phyloP scores from a whole-genome alignment of 1,284 basidiomycete genomes.

The Austroboletus novae-zelandiae region DNA sequence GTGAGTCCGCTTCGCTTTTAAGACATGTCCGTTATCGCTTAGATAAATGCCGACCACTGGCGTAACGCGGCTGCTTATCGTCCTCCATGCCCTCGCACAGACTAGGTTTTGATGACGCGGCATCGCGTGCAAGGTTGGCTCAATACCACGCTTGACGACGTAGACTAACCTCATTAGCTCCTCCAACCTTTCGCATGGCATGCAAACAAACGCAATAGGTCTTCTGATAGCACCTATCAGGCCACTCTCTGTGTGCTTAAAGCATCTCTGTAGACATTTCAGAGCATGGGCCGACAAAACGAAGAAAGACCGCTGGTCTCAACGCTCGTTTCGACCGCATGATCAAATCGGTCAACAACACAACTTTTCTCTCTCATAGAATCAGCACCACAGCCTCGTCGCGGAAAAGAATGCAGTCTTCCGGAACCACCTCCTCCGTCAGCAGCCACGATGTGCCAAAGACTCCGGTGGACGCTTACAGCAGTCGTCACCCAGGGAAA shows the following conservation, averaged over 20 bases:
- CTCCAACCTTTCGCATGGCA: constrained; percentile 2
- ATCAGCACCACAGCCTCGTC: constrained; percentile 18
- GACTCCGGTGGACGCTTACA: constrained; percentile 45
- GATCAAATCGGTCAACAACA: constrained; percentile 53
- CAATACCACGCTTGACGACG: neutral
- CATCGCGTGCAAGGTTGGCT: constrained; percentile 22
- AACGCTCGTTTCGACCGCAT: constrained; percentile 65
- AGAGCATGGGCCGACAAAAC: constrained; percentile 34
- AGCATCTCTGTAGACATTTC: constrained; percentile 7
- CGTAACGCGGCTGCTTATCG: neutral
- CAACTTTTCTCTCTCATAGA: constrained; percentile 25
- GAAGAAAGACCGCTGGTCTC: constrained; percentile 46
- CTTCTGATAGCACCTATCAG: neutral
- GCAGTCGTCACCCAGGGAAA: constrained; percentile 29
- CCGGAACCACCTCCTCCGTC: constrained; percentile 47
- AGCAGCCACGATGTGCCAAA: constrained; percentile 41
- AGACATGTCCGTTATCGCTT: neutral
- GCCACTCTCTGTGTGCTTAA: constrained; percentile 2
- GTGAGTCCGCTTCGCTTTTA: too few relatives aligned
- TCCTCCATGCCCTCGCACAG: neutral
- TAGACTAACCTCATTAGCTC: neutral
- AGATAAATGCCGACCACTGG: neutral
- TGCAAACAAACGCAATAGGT: constrained; percentile 17
- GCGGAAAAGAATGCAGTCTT: constrained; percentile 37
- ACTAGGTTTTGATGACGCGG: constrained; percentile 3